Percentiles rank a stretch among this genome's conserved stretches.
Conservation (phyloP, 179 eudicot species). For the Beta lomatogona region DNA sequence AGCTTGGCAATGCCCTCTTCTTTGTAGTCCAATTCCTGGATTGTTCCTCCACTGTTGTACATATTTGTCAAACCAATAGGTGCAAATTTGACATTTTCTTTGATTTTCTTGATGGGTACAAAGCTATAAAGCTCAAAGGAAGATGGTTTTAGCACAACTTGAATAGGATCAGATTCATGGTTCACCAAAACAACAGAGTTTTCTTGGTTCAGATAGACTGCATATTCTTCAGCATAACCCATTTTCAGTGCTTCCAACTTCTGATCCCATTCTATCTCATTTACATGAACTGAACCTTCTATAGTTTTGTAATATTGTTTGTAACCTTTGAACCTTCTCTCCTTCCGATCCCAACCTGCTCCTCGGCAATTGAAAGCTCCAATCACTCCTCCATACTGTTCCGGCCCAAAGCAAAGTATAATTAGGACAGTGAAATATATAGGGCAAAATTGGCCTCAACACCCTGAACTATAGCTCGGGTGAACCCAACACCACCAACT, state of each 20-base stretch:
- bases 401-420: not conserved
- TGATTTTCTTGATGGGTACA: slow-evolving; percentile 47
- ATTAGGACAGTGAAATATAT: not conserved
- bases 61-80: slow-evolving; percentile 60
- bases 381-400: slow-evolving; percentile 58
- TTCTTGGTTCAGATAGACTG: slow-evolving; percentile 48
- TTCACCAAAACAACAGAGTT: slow-evolving; percentile 32
- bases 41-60: slow-evolving; percentile 62
- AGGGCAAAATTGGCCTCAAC: too few relatives aligned
- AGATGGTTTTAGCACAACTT: slow-evolving; percentile 39
- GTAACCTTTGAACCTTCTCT: slow-evolving; percentile 53
- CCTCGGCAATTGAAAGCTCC: slow-evolving; percentile 84
- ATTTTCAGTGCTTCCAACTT: slow-evolving; percentile 30
- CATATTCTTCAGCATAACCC: slow-evolving; percentile 52
- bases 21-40: slow-evolving; percentile 37
- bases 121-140: slow-evolving; percentile 58
- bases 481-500: too few relatives aligned
- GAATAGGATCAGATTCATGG: slow-evolving; percentile 31
- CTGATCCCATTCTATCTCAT: slow-evolving; percentile 64
- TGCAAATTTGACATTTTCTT: slow-evolving; percentile 38
- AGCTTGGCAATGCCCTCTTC: slow-evolving; percentile 31
- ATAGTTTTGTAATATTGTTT: slow-evolving; percentile 54
- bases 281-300: slow-evolving; percentile 38
- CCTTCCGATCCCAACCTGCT: slow-evolving; percentile 62
- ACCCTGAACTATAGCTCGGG: too few relatives aligned